A percentile compares a stretch with the other conserved stretches of the same genome.
These are phyloP conservation scores for Eucalyptus albens DNA, from an alignment of 345 rosid genomes.

Conservation along the genomic window DNA sequence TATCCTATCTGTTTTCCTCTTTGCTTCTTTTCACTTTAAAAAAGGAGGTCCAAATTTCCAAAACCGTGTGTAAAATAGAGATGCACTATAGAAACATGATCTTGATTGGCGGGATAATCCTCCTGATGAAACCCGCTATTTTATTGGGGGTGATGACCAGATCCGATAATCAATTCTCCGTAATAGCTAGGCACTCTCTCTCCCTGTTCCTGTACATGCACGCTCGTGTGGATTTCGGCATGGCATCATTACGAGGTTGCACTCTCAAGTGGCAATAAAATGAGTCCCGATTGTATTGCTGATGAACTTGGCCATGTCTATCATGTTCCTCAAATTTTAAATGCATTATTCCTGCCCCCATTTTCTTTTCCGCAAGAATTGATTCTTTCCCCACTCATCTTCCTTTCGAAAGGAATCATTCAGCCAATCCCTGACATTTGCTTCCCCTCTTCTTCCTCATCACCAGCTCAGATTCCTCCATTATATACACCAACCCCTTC, in stretches of 20 bases:
- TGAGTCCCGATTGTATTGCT: background rate
- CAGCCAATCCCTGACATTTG: background rate
- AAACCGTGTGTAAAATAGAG: background rate
- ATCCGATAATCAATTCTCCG: background rate
- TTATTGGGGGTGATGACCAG: background rate
- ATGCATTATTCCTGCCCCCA: background rate
- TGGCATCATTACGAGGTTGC: background rate
- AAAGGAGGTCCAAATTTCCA: background rate
- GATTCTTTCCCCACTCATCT: background rate
- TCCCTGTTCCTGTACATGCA: background rate
- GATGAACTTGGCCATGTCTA: background rate
- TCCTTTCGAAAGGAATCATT: background rate
- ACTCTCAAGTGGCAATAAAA: background rate
- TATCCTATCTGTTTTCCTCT: background rate
- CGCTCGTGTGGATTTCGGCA: background rate
- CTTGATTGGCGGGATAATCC: background rate
- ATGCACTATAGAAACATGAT: background rate
- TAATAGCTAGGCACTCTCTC: background rate
- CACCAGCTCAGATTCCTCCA: background rate
- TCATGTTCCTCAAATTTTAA: background rate
- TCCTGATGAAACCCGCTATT: background rate
- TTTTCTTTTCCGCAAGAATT: background rate
- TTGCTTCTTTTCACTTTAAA: background rate
- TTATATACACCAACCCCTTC: constrained; percentile 5
- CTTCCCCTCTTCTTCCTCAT: background rate